Base-by-base conservation (phyloP, 345 rosid genomes). In the Hibiscus tridactylites region DNA sequence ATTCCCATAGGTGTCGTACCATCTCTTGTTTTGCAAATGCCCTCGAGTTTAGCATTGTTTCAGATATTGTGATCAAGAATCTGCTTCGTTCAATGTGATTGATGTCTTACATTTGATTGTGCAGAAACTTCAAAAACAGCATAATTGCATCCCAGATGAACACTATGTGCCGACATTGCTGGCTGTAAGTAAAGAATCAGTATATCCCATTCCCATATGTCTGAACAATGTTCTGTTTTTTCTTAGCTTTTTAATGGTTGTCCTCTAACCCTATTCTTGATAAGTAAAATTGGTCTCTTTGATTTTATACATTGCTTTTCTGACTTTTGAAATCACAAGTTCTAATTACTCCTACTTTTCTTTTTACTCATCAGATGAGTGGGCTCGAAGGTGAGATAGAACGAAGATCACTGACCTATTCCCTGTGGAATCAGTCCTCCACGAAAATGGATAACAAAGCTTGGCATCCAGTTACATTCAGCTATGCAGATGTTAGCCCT, bases 381-480 rank as follows among this genome's bases (percentile, higher is more conserved):
- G 96, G 75, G 31, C 85, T 92, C 35, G 97, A 90, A 79, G 73
- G 74, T 73, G 90, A 89, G 73, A 83, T 85, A 76, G 97, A 90
- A 72, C 84, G 85, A 74, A 88, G 99, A 81, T 83, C 99, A 7
- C 75, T 95, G 78, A 95, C 99, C 3, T 95, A 89, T 82, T 88
- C 97, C 1, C 75, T 76, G 35, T 95, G 99, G 99, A 90, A 92
- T 83, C 75, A 75, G 66, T 85, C 92, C 2, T 83, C 84, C 1
- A 71, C 80, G 47, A 87, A 74, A 75, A 83, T 80, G 78, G 96
- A 89, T 63, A 79, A 81, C 61, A 86, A 81, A 74, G 87, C 87
- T 50, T 95, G 97, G 99, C 99, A 95, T 85, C 99, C 99, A 59
- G 74, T 85, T n/a, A 92, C 94, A 57, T 92, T 88, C 79, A 79